Conservation (phyloP, 768 basidiomycete species). For the Tylopilus sp. region DNA sequence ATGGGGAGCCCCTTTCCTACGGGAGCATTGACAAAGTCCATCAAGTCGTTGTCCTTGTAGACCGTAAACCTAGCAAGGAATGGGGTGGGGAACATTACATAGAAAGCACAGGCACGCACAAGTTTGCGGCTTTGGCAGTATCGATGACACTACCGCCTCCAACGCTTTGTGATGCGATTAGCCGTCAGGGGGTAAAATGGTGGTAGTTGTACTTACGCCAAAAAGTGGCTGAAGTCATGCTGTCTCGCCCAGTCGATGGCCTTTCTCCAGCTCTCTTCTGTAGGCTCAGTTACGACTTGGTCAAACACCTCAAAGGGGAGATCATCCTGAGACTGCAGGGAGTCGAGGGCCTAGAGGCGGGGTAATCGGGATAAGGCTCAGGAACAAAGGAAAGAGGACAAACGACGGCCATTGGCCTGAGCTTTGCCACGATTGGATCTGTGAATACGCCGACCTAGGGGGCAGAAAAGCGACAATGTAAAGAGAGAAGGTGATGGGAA, state of each 20-base stretch:
- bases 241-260: conserved; percentile 87
- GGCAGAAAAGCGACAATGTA: conserved; percentile 4
- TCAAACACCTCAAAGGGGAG: conserved; percentile 82
- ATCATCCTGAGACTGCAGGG: conserved; percentile 73
- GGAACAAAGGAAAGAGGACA: conserved; percentile 22
- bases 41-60: conserved; percentile 88
- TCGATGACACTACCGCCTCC: conserved; percentile 96
- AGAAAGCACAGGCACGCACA: conserved; percentile 45
- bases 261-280: conserved; percentile 82
- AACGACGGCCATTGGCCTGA: conserved; percentile 81
- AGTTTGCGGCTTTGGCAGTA: conserved; percentile 92
- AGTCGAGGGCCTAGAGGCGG: conserved; percentile 58
- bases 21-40: conserved; percentile 97
- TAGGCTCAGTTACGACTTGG: conserved; percentile 83
- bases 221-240: conserved; percentile 90
- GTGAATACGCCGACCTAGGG: conserved; percentile 91
- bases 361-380: not conserved
- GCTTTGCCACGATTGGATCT: conserved; percentile 77
- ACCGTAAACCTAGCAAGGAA: conserved; percentile 63
- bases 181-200: conserved; percentile 1
- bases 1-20: conserved; percentile 91
- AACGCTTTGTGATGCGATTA: conserved; percentile 45
- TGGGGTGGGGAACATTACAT: not conserved
- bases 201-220: conserved; percentile 57
- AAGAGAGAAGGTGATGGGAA: not conserved